Evolutionary conservation across 2,329 filamentous ascomycete genomes (phyloP), one percentile per base, ranked within the genome.

Genomic region (Colletotrichum agaves): DNA sequence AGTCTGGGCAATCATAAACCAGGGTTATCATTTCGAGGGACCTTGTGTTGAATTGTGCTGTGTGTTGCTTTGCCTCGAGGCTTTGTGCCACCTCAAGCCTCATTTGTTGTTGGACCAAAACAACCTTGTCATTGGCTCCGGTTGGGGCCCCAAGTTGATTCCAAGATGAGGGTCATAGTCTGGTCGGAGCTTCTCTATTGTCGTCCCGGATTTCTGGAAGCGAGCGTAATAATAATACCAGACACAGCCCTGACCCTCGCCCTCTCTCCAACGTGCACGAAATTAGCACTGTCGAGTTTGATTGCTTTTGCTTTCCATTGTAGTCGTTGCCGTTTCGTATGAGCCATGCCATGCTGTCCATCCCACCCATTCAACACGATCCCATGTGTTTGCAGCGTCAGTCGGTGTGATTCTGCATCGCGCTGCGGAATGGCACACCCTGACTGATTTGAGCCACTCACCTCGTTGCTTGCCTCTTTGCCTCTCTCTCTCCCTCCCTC

Each of bases 371-470:
- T 11, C 17, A 27, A 44, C 37, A 15, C 27, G 41, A 21, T 33
- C 52, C 43, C 52, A 63, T 53, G 64, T 67, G 64, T 67, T 58
- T 67, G 64, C 44, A 50, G 62, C 46, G 35, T 63, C 47, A 58
- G 64, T 67, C 60, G 64, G 64, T 67, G 60, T 67, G 64, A 53
- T 58, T 63, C 31, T 67, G 50, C 41, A 47, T 37, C 31, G 41
- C 43, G 59, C 53, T 58, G 60, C 60, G 61, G 43, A 57, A 57
- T 49, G 21, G 39, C 35, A 31, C n/a, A 41, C n/a, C 33, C 8
- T 37, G 27, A 27, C 27, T 27, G 27, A 27, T 27, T 7, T 27
- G 27, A 27, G 27, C 27, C 27, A 27, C 27, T 27, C 27, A 27
- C 27, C 27, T 27, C 27, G 2, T 27, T 7, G 27, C 27, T 27